A percentile compares a stretch with the other conserved stretches of the same genome.
Conservation (phyloP, 31 red algal species). For the Bonnemaisonia californica region DNA sequence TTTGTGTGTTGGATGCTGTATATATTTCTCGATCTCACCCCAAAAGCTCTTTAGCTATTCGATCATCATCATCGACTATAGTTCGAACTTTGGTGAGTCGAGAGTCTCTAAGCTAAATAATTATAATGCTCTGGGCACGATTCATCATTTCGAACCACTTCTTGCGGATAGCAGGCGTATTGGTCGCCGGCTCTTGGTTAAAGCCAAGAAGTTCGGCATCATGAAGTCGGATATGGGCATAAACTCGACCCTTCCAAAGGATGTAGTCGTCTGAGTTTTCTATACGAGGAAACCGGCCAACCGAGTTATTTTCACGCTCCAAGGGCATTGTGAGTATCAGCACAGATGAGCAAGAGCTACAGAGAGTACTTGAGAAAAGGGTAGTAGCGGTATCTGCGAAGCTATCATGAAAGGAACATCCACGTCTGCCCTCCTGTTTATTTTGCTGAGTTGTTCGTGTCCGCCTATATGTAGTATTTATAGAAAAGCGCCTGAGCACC, state of each 20-base stretch:
- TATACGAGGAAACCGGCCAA: neutral
- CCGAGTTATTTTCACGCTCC: no score
- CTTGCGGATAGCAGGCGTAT: neutral
- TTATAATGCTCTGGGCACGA: neutral
- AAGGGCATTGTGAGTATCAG: no score
- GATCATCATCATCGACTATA: neutral
- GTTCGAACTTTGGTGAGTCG: neutral
- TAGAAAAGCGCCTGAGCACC: no score
- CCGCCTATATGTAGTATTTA: no score
- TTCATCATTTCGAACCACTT: conserved; percentile 3
- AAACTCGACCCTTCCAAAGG: no score
- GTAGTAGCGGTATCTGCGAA: no score
- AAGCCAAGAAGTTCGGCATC: conserved; percentile 19
- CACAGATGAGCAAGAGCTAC: no score
- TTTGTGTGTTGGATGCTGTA: neutral
- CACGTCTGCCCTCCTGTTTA: no score
- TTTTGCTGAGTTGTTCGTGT: no score
- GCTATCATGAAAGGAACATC: no score
- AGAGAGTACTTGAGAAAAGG: no score
- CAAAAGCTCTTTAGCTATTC: neutral
- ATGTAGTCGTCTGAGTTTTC: neutral
- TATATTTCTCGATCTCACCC: neutral
- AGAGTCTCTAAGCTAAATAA: neutral
- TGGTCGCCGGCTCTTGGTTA: neutral
- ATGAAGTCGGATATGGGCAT: neutral